Evolutionary conservation across 176 grass and related monocot species (phyloP).

Genomic region (Rhipidocladum racemiflorum): DNA sequence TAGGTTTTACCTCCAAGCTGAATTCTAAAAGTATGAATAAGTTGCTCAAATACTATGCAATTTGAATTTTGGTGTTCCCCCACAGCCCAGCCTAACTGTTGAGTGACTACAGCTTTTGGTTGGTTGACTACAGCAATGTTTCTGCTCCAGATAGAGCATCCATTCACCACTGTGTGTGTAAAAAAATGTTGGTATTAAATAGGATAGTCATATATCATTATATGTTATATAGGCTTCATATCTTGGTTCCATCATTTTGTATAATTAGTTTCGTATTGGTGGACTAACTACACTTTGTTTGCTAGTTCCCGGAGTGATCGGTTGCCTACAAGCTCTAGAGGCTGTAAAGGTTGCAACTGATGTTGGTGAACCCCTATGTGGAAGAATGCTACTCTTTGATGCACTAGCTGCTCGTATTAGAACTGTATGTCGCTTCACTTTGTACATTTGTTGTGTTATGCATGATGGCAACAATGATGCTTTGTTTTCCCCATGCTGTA

Average conservation of each 20-base stretch:
- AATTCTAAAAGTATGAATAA: slow-evolving; percentile 4
- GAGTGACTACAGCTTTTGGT: neutral
- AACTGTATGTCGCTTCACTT: slow-evolving; percentile 53
- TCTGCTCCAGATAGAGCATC: neutral
- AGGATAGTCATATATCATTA: neutral
- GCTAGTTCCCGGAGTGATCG: slow-evolving; percentile 88
- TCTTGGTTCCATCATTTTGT: slow-evolving; percentile 11
- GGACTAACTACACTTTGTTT: slow-evolving; percentile 30
- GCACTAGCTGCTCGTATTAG: slow-evolving; percentile 73
- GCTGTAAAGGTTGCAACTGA: slow-evolving; percentile 73
- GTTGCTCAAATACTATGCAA: neutral
- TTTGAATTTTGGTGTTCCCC: slow-evolving; percentile 10
- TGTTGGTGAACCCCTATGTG: slow-evolving; percentile 85
- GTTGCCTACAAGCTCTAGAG: slow-evolving; percentile 94
- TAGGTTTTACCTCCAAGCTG: neutral
- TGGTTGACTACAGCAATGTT: neutral
- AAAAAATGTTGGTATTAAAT: neutral
- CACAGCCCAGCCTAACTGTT: neutral
- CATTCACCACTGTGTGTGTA: neutral
- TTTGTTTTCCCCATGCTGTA: neutral
- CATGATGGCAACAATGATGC: neutral
- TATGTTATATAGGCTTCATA: neutral
- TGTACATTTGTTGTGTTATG: neutral
- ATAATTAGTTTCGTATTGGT: slow-evolving; percentile 18
- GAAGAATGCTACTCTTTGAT: slow-evolving; percentile 96